A percentile compares a stretch with the other conserved stretches of the same genome.
phyloP scores from a whole-genome alignment of 495 filamentous ascomycete genomes.

The Penicillium silybi region DNA sequence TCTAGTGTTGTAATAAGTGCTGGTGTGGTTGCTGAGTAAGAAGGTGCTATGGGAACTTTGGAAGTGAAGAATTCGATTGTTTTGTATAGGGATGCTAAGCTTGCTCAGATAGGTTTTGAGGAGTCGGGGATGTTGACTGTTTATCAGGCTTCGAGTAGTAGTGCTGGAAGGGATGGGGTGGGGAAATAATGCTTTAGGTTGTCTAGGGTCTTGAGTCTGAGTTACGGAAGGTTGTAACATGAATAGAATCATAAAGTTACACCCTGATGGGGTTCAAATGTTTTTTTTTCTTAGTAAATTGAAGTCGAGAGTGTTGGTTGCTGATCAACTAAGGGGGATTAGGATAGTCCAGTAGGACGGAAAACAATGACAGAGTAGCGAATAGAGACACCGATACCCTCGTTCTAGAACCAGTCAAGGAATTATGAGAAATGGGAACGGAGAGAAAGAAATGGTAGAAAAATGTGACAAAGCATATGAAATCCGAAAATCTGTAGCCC shows the following conservation, averaged over 20 bases:
- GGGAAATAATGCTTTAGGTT: too few relatives aligned
- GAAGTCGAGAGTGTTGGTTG: too few relatives aligned
- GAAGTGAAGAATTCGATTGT: conserved; percentile 36
- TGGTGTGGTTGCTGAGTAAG: conserved; percentile 45
- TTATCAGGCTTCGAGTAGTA: conserved; percentile 33
- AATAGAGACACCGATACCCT: too few relatives aligned
- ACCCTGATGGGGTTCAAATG: too few relatives aligned
- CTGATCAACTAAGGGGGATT: too few relatives aligned
- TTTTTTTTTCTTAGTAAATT: too few relatives aligned
- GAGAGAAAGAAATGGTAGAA: not conserved
- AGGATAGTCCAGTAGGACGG: too few relatives aligned
- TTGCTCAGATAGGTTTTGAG: conserved; percentile 44
- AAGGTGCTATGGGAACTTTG: conserved; percentile 43
- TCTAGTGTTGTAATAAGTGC: conserved; percentile 35
- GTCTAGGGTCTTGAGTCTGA: too few relatives aligned
- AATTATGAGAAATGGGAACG: not conserved
- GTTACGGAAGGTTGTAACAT: too few relatives aligned
- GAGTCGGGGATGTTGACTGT: conserved; percentile 29
- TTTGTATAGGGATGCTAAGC: conserved; percentile 30
- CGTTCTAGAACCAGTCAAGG: not conserved
- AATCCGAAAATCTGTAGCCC: not conserved
- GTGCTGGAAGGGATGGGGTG: conserved; percentile 14
- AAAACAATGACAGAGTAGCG: too few relatives aligned
- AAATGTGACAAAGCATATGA: not conserved
- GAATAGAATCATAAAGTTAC: too few relatives aligned